These are phyloP conservation scores for Anthoceros angustus DNA, from an alignment of 225 moss, liverwort and hornwort species.

Conservation along the genomic window DNA sequence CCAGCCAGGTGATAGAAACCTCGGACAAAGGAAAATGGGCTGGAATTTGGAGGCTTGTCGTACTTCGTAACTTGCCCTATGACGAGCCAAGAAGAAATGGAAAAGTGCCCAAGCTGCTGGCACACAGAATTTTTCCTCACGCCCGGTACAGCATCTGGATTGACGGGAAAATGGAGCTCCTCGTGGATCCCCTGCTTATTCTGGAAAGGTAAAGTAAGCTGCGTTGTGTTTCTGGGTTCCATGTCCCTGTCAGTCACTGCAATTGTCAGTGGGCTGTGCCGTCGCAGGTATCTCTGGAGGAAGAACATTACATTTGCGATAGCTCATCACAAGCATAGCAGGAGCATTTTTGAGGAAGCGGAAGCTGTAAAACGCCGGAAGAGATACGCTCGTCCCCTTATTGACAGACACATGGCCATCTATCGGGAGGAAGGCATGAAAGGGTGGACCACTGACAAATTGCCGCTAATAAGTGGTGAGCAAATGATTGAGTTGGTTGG, in stretches of 20 bases:
- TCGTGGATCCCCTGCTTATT: conserved; percentile 27
- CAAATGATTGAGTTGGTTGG: not conserved
- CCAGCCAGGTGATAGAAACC: conserved; percentile 10
- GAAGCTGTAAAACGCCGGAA: conserved; percentile 37
- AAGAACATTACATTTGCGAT: conserved; percentile 28
- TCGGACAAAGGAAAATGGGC: conserved; percentile 16
- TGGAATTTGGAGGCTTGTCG: conserved; percentile 26
- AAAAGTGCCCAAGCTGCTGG: conserved; percentile 34
- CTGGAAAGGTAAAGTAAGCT: conserved; percentile 16
- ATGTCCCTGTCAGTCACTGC: not conserved
- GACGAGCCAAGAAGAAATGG: conserved; percentile 23
- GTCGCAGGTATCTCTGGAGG: conserved; percentile 34
- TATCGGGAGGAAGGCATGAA: conserved; percentile 28
- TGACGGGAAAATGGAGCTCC: conserved; percentile 42
- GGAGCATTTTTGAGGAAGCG: conserved; percentile 34
- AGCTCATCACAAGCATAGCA: conserved; percentile 35
- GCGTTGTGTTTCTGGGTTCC: not conserved
- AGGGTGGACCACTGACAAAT: conserved; percentile 25
- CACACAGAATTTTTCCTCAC: conserved; percentile 26
- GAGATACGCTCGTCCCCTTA: conserved; percentile 38
- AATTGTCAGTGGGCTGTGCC: not conserved
- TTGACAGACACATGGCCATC: conserved; percentile 34
- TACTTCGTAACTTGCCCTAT: conserved; percentile 21
- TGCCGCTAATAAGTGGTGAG: conserved; percentile 28
- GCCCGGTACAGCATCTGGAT: conserved; percentile 33